Evolutionary conservation across 768 basidiomycete genomes (phyloP).

Genomic region (Lentinula sp.): DNA sequence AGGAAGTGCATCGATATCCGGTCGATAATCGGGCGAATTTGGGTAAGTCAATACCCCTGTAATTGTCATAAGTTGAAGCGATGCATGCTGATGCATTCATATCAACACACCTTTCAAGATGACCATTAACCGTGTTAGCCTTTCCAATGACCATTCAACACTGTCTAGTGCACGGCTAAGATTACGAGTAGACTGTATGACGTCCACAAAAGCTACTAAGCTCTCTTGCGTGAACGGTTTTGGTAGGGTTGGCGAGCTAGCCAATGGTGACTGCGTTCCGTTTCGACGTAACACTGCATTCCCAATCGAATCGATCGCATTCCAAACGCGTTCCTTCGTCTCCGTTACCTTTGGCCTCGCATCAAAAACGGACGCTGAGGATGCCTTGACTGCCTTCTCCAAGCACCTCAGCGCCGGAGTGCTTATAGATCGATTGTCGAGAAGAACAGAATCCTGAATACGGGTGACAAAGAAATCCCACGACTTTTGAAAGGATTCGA

Average conservation of each 20-base stretch:
- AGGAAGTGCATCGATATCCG: slow-evolving; percentile 77
- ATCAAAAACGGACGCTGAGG: slow-evolving; percentile 26
- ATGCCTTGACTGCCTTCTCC: slow-evolving; percentile 69
- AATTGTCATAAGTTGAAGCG: not conserved
- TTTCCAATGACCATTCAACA: slow-evolving; percentile 60
- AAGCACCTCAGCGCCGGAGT: slow-evolving; percentile 82
- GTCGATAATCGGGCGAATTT: slow-evolving; percentile 78
- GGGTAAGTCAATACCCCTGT: slow-evolving; percentile 75
- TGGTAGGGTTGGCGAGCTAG: slow-evolving; percentile 17
- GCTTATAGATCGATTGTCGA: slow-evolving; percentile 64
- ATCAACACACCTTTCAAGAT: slow-evolving; percentile 62
- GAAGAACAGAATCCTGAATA: slow-evolving; percentile 62
- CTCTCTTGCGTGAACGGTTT: slow-evolving; percentile 79
- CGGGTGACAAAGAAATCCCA: slow-evolving; percentile 74
- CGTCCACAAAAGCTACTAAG: slow-evolving; percentile 73
- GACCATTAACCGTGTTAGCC: slow-evolving; percentile 61
- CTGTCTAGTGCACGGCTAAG: slow-evolving; percentile 41
- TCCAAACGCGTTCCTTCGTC: slow-evolving; percentile 63
- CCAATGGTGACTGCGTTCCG: slow-evolving; percentile 12
- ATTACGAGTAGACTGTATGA: slow-evolving; percentile 54
- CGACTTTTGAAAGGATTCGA: slow-evolving; percentile 62
- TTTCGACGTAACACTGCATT: slow-evolving; percentile 33
- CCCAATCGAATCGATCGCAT: slow-evolving; percentile 62
- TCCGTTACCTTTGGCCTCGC: slow-evolving; percentile 33
- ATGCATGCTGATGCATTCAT: not conserved